Evolutionary conservation across 2,329 filamentous ascomycete genomes (phyloP), one percentile per base, ranked within the genome.

Genomic region (Kalmusia sp.): DNA sequence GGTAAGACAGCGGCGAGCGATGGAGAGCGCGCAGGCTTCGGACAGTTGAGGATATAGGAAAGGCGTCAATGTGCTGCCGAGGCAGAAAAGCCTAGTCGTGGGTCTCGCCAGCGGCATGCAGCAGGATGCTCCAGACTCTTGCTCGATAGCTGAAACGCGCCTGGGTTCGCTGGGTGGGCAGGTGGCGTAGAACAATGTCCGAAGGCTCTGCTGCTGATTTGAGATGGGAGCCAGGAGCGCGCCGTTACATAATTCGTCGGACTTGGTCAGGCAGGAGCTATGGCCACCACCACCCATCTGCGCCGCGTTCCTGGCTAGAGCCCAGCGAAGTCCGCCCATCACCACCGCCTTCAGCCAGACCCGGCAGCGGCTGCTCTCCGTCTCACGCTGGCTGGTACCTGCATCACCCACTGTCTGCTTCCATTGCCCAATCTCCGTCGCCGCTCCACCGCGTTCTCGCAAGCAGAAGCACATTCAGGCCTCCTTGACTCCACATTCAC

Each of bases 31-130:
- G 31, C 59, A 50, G 30, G 60, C 57, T 33, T 68, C 62, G 45
- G 60, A 56, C 21, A 79, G 67, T 25, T 73, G 74, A 25, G 78
- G 78, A 62, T 79, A 80, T 45, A 80, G 70, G 57, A 80, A 80
- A 24, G 77, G 76, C 28, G 77, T 74, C 53, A 78, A 63, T 25
- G 74, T 77, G 44, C 69, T 68, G 48, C 64, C 64, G 38, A 71
- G 54, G 55, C 58, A 64, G 54, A 55, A 35, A 44, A 55, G 51
- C 59, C 64, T 67, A 61, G 71, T 65, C 54, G 57, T 49, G 58
- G 33, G 33, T 39, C 45, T 47, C 12, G 28, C 40, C 37, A 56
- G 57, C 53, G 67, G 60, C 73, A 71, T 73, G 57, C 64, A 65
- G 62, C 55, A 54, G 48, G 44, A 21, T 43, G 35, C 17, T 46